Evolutionary conservation across 129 eudicot genomes (phyloP), one percentile per base, ranked within the genome.

Genomic region (Flaveria ramosissima): DNA sequence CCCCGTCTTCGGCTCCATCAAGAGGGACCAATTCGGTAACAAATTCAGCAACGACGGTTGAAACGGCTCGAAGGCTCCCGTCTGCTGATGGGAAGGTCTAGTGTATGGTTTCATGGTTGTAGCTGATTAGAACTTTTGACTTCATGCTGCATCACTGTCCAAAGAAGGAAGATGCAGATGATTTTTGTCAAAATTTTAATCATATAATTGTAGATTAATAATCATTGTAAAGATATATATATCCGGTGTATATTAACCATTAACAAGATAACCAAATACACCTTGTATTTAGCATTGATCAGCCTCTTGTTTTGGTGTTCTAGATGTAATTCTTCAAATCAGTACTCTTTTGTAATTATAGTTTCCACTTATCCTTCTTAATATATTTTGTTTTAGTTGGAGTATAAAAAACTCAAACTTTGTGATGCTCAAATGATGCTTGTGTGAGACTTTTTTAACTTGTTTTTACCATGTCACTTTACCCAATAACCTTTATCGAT

Each of bases 1-100:
- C 83, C 2, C 97, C 85, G 2, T 81, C 87, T 42, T 94, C 97
- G 0, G 89, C 98, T 75, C 98, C 98, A 0, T 94, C 98, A 1
- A 86, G 80, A 77, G 93, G 98, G 32, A 85, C 98, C 10, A 91
- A 94, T 77, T 80, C 90, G 60, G 85, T 83, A 7, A 27, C 77
- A 14, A 51, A 83, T 1, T 79, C 87, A 42, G 84, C 89, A 0
- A 64, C 79, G 16, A 36, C 70, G 1, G 59, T 70, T 30, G 73
- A 81, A 64, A 74, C 77, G 4, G 78, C 85, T 52, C 46, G 46
- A 48, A 73, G 12, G 30, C 78, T 72, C 36, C 85, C 87, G 75
- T 83, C 86, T 19, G 81, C 79, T 11, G 86, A 87, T 59, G 96
- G 96, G 55, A 92, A 89, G 67, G 94, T 83, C 46, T 92, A 92